Percentiles rank a stretch among this genome's conserved stretches.
These are phyloP conservation scores for Spergularia azorica DNA, from an alignment of 179 eudicot genomes.

Conservation along the genomic window DNA sequence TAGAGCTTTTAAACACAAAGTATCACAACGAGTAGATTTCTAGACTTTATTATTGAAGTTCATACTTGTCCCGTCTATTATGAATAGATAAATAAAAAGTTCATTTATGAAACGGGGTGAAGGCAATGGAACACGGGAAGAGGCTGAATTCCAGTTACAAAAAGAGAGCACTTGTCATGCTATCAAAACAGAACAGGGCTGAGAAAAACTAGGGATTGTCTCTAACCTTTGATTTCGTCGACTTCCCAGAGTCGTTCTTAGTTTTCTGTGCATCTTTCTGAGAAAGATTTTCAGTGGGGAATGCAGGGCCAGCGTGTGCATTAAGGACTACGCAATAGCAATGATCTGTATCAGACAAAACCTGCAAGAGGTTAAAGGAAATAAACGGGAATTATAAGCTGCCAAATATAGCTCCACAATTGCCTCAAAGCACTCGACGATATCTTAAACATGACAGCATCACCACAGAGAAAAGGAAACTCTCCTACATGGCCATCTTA, in stretches of 20 bases:
- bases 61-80: too few species aligned
- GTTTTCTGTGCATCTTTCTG: slow-evolving; percentile 37
- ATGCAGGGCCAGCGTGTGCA: slow-evolving; percentile 93
- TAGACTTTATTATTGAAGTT: too few species aligned
- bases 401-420: background rate
- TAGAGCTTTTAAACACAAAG: too few species aligned
- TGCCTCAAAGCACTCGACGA: background rate
- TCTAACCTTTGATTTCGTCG: slow-evolving; percentile 67
- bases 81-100: too few species aligned
- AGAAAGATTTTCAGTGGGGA: slow-evolving; percentile 58
- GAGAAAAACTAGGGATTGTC: slow-evolving; percentile 6
- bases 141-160: too few species aligned
- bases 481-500: too few species aligned
- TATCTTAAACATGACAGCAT: background rate
- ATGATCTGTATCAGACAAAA: slow-evolving; percentile 91
- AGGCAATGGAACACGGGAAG: too few species aligned
- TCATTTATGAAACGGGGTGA: too few species aligned
- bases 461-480: background rate
- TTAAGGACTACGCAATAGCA: slow-evolving; percentile 96
- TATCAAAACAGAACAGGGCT: background rate
- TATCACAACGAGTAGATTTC: too few species aligned
- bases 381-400: slow-evolving; percentile 7
- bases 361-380: slow-evolving; percentile 44
- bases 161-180: too few species aligned
- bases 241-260: slow-evolving; percentile 42